Evolutionary conservation across 768 basidiomycete species (phyloP).

Genomic region (Crassisporium funariophilum): DNA sequence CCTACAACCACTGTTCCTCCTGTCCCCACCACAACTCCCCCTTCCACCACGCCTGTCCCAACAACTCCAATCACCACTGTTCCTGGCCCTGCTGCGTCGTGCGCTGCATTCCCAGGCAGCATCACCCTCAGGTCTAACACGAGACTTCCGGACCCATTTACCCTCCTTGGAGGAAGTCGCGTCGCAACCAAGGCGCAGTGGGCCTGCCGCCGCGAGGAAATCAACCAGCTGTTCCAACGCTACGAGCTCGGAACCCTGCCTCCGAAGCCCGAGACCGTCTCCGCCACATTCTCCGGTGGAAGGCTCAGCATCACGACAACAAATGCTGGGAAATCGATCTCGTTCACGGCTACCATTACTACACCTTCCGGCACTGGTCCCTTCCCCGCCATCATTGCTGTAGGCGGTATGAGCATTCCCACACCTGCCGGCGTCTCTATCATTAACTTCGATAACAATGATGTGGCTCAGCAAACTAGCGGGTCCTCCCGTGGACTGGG

Average conservation of each 20-base stretch:
- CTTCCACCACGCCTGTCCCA: slow-evolving; percentile 8
- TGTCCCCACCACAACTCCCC: not conserved
- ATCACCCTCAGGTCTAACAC: slow-evolving; percentile 34
- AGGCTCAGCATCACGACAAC: slow-evolving; percentile 47
- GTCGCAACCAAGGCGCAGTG: slow-evolving; percentile 45
- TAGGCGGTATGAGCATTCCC: slow-evolving; percentile 46
- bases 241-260: slow-evolving; percentile 53
- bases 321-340: slow-evolving; percentile 44
- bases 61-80: slow-evolving; percentile 8
- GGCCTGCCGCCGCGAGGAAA: slow-evolving; percentile 50
- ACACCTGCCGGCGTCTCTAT: slow-evolving; percentile 39
- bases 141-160: slow-evolving; percentile 53
- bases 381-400: slow-evolving; percentile 55
- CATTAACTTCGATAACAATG: slow-evolving; percentile 56
- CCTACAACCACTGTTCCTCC: slow-evolving; percentile 6
- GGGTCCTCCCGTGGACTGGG: slow-evolving; percentile 51
- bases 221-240: slow-evolving; percentile 47
- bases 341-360: slow-evolving; percentile 47
- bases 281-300: slow-evolving; percentile 39
- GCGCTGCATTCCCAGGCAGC: slow-evolving; percentile 25
- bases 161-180: slow-evolving; percentile 40
- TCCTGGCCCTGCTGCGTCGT: slow-evolving; percentile 17
- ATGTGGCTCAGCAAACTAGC: slow-evolving; percentile 53
- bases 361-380: slow-evolving; percentile 45
- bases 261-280: slow-evolving; percentile 40